Evolutionary conservation across 768 basidiomycete species (phyloP).

Genomic region (Lactarius indigo): DNA sequence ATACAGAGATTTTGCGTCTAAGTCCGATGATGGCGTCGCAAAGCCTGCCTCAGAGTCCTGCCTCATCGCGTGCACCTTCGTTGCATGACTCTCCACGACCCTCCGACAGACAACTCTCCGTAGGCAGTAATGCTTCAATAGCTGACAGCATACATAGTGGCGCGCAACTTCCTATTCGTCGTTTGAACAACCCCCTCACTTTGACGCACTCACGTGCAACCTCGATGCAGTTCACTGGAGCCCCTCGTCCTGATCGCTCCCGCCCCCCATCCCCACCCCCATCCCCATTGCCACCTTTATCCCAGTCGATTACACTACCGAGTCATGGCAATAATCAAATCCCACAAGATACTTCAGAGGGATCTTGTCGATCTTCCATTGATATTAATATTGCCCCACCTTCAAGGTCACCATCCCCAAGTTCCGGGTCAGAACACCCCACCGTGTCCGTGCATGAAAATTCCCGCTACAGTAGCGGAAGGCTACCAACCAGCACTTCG

Average conservation of each 20-base stretch:
- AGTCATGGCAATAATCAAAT: not conserved
- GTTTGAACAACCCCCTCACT: not conserved
- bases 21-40: not conserved
- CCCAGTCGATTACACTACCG: not conserved
- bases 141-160: not conserved
- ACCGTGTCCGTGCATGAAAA: not conserved
- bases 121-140: not conserved
- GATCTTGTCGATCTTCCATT: not conserved
- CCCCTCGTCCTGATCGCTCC: not conserved
- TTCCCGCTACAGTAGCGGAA: not conserved
- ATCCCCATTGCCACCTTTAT: not conserved
- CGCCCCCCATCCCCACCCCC: not conserved
- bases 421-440: not conserved
- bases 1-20: not conserved
- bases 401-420: not conserved
- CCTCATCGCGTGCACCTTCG: not conserved
- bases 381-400: not conserved
- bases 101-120: not conserved
- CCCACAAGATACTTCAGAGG: not conserved
- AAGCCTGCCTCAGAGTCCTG: not conserved
- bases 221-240: conserved; percentile 1
- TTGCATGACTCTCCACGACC: not conserved
- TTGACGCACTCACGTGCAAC: conserved; percentile 3
- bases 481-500: not conserved
- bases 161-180: not conserved